These are phyloP conservation scores for Pseudodiploospora longispora DNA, from an alignment of 2,329 filamentous ascomycete genomes.

Conservation along the genomic window DNA sequence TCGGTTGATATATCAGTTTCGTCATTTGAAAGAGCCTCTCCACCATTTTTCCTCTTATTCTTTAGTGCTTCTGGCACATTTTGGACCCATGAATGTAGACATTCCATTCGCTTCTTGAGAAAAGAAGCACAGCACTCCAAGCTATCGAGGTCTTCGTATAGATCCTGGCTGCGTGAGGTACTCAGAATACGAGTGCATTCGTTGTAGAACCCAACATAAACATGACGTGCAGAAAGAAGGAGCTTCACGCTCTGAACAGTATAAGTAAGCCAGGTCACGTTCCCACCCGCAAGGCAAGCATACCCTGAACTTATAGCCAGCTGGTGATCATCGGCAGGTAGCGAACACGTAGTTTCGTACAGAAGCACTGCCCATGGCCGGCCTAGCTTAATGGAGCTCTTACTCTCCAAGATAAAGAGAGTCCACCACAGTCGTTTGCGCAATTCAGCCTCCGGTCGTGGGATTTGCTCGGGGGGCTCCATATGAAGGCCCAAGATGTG, in stretches of 20 bases:
- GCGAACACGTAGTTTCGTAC: constrained; percentile 23
- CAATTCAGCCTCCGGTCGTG: constrained; percentile 29
- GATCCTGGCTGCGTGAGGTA: too few relatives aligned
- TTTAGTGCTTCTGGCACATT: constrained; percentile 29
- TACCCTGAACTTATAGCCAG: constrained; percentile 9
- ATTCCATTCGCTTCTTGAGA: constrained; percentile 9
- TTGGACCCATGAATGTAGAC: constrained; percentile 18
- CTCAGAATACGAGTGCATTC: too few relatives aligned
- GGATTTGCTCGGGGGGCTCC: constrained; percentile 30
- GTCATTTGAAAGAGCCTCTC: too few relatives aligned
- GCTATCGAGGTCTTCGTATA: constrained; percentile 13
- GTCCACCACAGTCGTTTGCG: constrained; percentile 45
- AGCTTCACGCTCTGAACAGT: constrained; percentile 9
- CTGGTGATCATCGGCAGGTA: constrained; percentile 21
- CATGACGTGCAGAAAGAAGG: constrained; percentile 10
- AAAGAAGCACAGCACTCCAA: constrained; percentile 12
- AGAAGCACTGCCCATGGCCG: constrained; percentile 31
- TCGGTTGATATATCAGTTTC: constrained; percentile 1
- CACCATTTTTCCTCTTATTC: constrained; percentile 20
- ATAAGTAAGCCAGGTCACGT: constrained; percentile 17
- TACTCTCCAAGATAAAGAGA: constrained; percentile 40
- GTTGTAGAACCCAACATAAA: constrained; percentile 12
- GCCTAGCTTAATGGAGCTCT: constrained; percentile 38
- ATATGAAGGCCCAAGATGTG: constrained; percentile 40
- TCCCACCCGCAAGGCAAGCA: constrained; percentile 6